Conservation (phyloP, 805 yeast species). For the Myxozyma neotropica region DNA sequence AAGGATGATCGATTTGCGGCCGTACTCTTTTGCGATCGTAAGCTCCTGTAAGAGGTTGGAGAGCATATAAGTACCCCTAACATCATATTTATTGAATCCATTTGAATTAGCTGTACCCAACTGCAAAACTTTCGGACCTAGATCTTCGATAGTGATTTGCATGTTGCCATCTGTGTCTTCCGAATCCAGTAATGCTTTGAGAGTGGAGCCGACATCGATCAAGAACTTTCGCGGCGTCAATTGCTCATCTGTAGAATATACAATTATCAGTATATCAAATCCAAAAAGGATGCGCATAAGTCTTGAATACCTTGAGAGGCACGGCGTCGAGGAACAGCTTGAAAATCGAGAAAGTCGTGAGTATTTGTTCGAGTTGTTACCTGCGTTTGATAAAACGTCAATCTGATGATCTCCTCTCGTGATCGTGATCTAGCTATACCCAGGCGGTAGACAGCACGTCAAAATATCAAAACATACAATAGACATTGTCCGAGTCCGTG, state of each 20-base stretch:
- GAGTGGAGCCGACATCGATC: slow-evolving; percentile 75
- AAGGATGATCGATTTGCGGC: slow-evolving; percentile 72
- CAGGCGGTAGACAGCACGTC: not conserved
- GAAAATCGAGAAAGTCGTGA: slow-evolving; percentile 4
- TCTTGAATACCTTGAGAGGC: slow-evolving; percentile 32
- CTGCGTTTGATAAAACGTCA: not conserved
- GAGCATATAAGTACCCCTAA: slow-evolving; percentile 87
- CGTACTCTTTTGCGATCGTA: slow-evolving; percentile 80
- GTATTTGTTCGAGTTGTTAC: slow-evolving; percentile 1
- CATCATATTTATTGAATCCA: slow-evolving; percentile 71
- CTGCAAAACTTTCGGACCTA: slow-evolving; percentile 78
- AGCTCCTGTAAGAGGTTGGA: slow-evolving; percentile 85
- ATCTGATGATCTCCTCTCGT: not conserved
- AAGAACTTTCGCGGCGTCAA: slow-evolving; percentile 55
- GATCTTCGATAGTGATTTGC: slow-evolving; percentile 84
- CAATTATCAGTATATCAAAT: slow-evolving; percentile 30
- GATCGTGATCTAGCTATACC: not conserved
- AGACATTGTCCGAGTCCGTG: slow-evolving; percentile 36
- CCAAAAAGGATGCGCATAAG: slow-evolving; percentile 34
- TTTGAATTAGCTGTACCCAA: slow-evolving; percentile 83
- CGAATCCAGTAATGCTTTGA: slow-evolving; percentile 64
- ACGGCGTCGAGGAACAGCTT: slow-evolving; percentile 25
- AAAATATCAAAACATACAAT: slow-evolving; percentile 15
- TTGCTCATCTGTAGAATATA: slow-evolving; percentile 13
- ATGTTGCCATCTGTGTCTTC: slow-evolving; percentile 85